Percentiles rank a stretch among this genome's conserved stretches.
Evolutionary conservation across 2,329 filamentous ascomycete genomes (phyloP).

Genomic region (Calonectria pteridis): DNA sequence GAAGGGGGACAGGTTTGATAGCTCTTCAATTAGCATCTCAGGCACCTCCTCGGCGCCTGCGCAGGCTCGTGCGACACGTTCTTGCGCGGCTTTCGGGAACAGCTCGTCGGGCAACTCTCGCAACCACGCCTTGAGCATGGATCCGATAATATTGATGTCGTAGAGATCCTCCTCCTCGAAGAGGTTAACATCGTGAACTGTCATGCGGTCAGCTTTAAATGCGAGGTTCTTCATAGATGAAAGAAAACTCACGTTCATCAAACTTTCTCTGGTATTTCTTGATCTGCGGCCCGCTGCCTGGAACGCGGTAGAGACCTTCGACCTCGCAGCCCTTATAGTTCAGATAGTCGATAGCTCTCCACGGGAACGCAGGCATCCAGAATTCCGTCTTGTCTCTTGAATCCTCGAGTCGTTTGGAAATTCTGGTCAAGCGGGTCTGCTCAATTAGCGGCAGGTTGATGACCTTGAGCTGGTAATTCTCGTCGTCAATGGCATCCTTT

Average conservation of each 20-base stretch:
- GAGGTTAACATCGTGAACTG: slow-evolving; percentile 89
- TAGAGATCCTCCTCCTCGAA: slow-evolving; percentile 90
- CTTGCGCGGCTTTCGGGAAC: slow-evolving; percentile 87
- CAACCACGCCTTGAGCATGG: slow-evolving; percentile 96
- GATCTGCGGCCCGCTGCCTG: slow-evolving; percentile 89
- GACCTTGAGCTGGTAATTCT: slow-evolving; percentile 86
- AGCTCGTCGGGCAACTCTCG: slow-evolving; percentile 95
- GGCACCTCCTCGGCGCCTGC: slow-evolving; percentile 83
- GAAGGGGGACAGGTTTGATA: slow-evolving; percentile 94
- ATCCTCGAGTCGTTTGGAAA: slow-evolving; percentile 88
- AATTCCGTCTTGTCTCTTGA: slow-evolving; percentile 97
- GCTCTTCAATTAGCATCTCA: slow-evolving; percentile 87
- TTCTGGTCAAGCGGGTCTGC: slow-evolving; percentile 90
- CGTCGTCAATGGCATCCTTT: slow-evolving; percentile 78
- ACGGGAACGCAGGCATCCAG: slow-evolving; percentile 97
- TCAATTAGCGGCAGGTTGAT: slow-evolving; percentile 89
- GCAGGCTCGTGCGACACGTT: slow-evolving; percentile 83
- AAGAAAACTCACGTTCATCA: slow-evolving; percentile 74
- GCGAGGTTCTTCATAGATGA: not conserved
- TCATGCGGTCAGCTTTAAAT: slow-evolving; percentile 17
- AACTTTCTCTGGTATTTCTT: slow-evolving; percentile 95
- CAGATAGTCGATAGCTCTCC: slow-evolving; percentile 95
- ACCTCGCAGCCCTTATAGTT: slow-evolving; percentile 96
- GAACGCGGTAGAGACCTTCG: slow-evolving; percentile 92
- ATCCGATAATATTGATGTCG: slow-evolving; percentile 96